Percentiles rank a stretch among this genome's conserved stretches.
phyloP scores from a whole-genome alignment of 805 yeast genomes.

The Saccharomycodes ludwigii region DNA sequence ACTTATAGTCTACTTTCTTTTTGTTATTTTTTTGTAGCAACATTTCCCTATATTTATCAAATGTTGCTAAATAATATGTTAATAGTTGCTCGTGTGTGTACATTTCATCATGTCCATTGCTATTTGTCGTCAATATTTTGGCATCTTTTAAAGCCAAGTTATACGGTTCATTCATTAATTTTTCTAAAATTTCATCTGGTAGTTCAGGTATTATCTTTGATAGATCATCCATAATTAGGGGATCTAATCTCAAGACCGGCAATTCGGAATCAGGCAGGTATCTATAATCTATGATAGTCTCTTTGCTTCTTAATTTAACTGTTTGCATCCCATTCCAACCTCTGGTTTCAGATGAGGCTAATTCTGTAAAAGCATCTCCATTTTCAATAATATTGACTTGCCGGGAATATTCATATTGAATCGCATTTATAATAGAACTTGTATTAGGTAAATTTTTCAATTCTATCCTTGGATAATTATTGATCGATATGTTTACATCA shows the following conservation, averaged over 20 bases:
- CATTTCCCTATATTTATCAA: constrained; percentile 23
- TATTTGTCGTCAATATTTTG: constrained; percentile 44
- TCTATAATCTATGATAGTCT: constrained; percentile 73
- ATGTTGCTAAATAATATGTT: constrained; percentile 35
- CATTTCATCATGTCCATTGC: constrained; percentile 18
- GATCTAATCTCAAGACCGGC: constrained; percentile 39
- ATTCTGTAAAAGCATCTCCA: constrained; percentile 22
- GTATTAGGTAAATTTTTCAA: constrained; percentile 82
- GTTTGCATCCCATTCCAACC: constrained; percentile 85
- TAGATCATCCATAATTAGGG: constrained; percentile 30
- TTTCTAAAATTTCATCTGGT: constrained; percentile 46
- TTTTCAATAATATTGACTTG: constrained; percentile 41
- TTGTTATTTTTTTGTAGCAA: constrained; percentile 12
- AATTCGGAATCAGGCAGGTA: constrained; percentile 93
- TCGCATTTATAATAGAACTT: constrained; percentile 66
- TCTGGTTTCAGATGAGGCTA: constrained; percentile 50
- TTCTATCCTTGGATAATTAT: constrained; percentile 65
- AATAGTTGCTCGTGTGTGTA: constrained; percentile 27
- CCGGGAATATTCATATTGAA: constrained; percentile 58
- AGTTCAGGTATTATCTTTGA: constrained; percentile 35
- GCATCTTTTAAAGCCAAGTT: constrained; percentile 63
- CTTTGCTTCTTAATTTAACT: constrained; percentile 58
- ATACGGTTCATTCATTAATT: constrained; percentile 38
- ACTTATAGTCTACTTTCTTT: constrained; percentile 21
- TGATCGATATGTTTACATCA: constrained; percentile 84